Percentiles rank a stretch among this genome's conserved stretches.
Conservation (phyloP, 176 grass and related monocot genomes). For the Oryza coarctata region DNA sequence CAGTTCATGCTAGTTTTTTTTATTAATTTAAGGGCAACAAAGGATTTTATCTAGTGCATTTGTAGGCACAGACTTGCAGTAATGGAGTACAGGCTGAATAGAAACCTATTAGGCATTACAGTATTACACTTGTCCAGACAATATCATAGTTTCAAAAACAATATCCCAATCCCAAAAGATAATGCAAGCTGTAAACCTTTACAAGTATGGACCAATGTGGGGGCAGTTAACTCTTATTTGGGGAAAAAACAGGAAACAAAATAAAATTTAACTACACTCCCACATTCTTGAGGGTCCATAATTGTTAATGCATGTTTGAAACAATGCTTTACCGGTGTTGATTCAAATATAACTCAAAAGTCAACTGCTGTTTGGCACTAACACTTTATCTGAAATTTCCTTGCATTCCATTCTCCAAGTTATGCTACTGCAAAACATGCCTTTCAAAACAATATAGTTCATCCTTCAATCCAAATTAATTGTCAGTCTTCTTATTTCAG, state of each 20-base stretch:
- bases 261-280: no score
- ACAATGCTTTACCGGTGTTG: background rate
- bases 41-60: background rate
- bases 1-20: background rate
- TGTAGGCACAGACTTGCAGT: background rate
- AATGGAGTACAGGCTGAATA: background rate
- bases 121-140: background rate
- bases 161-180: background rate
- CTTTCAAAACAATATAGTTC: background rate
- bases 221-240: background rate
- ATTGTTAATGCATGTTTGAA: background rate
- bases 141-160: background rate
- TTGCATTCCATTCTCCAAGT: constrained; percentile 5
- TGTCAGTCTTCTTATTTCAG: constrained; percentile 41
- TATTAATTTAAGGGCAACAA: background rate
- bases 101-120: background rate
- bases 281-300: background rate
- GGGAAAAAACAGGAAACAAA: no score
- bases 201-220: background rate
- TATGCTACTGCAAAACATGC: background rate
- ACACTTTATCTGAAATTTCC: background rate
- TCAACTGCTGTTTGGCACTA: background rate
- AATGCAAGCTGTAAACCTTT: background rate
- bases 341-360: constrained; percentile 18
- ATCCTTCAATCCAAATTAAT: constrained; percentile 8